Base-by-base conservation (phyloP, 352 stramenopile genomes). In the Salisapilia sapeloensis region DNA sequence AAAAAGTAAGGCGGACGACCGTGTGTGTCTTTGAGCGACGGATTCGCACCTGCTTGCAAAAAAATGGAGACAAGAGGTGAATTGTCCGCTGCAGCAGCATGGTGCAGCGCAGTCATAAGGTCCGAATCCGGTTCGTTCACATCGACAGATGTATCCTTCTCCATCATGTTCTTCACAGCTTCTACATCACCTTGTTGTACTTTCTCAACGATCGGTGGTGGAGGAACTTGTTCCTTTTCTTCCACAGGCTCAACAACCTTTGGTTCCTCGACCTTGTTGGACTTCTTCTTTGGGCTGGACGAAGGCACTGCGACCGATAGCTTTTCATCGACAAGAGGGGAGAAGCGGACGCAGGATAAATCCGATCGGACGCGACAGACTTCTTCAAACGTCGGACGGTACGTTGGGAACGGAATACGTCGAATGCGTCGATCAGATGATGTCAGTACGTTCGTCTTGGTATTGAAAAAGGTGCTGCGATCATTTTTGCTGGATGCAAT, bases 1-100 rank as follows among this genome's bases (percentile, higher is more conserved):
- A 96, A 21, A 30, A 92, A 95, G 43, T 96, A 97, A 4, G 90
- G 69, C 11, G 71, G 56, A 11, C 90, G 66, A 18, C 53, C 62
- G 21, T 74, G 71, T 22, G 79, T 42, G 31, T 96, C 90, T 14
- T 93, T 26, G 8, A 75, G 42, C 20, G 61, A 77, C 16, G 86
- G 86, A 44, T 96, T 76, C 13, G 86, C 86, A 13, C 72, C 66
- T 26, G 72, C 58, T 4, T 90, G 48, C 7, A 96, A 42, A 9
- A 97, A 39, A 16, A 84, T 65, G 19, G 66, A 52, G 20, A 72
- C 64, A n/a, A 66, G 59, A 8, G 44, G 38, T 21, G 48, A 38
- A 13, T 50, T 44, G 14, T 72, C 62, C 12, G 59, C 56, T 16
- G 72, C 54, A 14, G 56, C 57, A 23, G 66, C 66, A 33, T 86